Conservation (phyloP, 768 basidiomycete genomes). For the Dendrothele bispora region DNA sequence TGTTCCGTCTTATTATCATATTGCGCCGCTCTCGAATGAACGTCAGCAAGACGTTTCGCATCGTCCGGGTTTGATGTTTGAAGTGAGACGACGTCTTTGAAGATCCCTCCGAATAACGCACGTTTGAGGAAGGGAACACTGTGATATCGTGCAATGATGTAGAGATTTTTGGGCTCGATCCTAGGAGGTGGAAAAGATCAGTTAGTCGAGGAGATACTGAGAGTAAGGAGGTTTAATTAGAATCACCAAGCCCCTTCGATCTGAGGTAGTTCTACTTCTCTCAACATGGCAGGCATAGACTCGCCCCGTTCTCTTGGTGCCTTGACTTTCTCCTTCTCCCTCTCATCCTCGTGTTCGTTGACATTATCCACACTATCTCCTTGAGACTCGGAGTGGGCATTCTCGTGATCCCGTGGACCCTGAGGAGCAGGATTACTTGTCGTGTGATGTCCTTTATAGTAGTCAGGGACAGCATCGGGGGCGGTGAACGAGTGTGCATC, state of each 20-base stretch:
- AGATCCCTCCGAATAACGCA: slow-evolving; percentile 19
- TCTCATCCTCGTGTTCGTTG: no score
- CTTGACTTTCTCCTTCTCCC: slow-evolving; percentile 19
- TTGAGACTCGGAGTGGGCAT: no score
- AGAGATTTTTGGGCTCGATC: slow-evolving; percentile 25
- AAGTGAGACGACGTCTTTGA: slow-evolving; percentile 22
- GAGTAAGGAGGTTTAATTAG: no score
- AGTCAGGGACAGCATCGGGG: slow-evolving; percentile 22
- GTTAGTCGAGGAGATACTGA: no score
- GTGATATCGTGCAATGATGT: slow-evolving; percentile 25
- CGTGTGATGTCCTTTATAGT: slow-evolving; percentile 20
- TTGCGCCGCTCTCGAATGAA: slow-evolving; percentile 20
- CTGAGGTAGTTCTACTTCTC: slow-evolving; percentile 17
- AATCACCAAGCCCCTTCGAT: slow-evolving; percentile 30
- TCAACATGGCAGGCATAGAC: slow-evolving; percentile 10
- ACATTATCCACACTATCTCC: no score
- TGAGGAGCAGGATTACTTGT: slow-evolving; percentile 10
- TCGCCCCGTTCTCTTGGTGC: slow-evolving; percentile 10
- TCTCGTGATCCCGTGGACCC: no score
- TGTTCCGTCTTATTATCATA: slow-evolving; percentile 30
- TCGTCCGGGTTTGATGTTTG: slow-evolving; percentile 13
- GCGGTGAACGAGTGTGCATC: slow-evolving; percentile 16
- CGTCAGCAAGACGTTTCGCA: slow-evolving; percentile 18
- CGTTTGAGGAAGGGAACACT: slow-evolving; percentile 20
- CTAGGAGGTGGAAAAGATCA: no score